Base-by-base conservation (phyloP, 371 early-diverging fungal species). In the Blakeslea trispora region DNA sequence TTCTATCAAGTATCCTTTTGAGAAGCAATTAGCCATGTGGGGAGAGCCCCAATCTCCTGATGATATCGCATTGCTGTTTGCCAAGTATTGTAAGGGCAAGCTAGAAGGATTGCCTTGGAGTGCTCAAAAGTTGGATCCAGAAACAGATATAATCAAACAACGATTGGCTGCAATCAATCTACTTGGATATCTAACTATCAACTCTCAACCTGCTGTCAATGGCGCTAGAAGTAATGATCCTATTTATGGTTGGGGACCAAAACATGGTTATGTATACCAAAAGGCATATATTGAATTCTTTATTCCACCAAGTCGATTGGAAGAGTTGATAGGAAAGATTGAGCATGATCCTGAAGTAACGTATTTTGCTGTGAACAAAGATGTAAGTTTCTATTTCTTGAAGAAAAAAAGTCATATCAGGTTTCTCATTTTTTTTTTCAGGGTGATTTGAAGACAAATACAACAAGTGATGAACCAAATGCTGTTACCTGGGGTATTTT, bases 401-500 rank as follows among this genome's bases (percentile, higher is more conserved):
- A 24, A 10, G 10, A 45, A 14, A n/a, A 4, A 24, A 21, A 5
- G 18, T 46, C 11, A 47, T 39, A 19, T 18, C 3, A 49, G 2
- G 40, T 19, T 17, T 0, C n/a, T 40, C 6, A 3, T 5, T 23
- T 2, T 45, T 14, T 13, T 10, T 18, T 35, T 18, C 73, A 79
- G 53, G 97, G 96, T 46, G 90, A 94, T 61, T 79, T 97, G 55
- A 71, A 74, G 44, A 94, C 95, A 41, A 97, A 96, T 77, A 88
- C 88, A 45, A 75, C 81, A 35, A 81, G 73, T 49, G 94, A 92
- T 66, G 86, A 86, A 18, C 93, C 96, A 13, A 97, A 94, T 60
- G 97, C 98, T 13, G 95, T 98, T 15, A 97, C 98, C 8, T 98
- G 98, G 98, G 98, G 98, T 57, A 96, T 96, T 5, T 98, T 98